A percentile compares a stretch with the other conserved stretches of the same genome.
These are phyloP conservation scores for Paramarasmius palmivorus DNA, from an alignment of 1,284 basidiomycete genomes.

Conservation along the genomic window DNA sequence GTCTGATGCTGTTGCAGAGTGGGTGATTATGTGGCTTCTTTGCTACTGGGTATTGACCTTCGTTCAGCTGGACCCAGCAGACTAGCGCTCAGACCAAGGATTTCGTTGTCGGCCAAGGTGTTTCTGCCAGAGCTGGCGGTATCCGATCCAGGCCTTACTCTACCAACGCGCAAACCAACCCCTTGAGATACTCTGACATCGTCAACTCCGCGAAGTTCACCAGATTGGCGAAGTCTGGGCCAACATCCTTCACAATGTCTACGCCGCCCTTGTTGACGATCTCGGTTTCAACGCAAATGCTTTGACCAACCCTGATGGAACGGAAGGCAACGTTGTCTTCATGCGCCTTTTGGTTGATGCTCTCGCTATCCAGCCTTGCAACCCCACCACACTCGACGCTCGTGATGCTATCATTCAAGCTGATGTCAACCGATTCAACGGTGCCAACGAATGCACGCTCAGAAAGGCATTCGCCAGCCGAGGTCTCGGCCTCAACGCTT, in stretches of 20 bases:
- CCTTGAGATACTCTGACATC: slow-evolving; percentile 39
- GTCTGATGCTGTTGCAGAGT: slow-evolving; percentile 55
- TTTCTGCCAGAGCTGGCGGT: slow-evolving; percentile 28
- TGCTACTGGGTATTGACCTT: not conserved
- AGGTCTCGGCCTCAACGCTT: slow-evolving; percentile 50
- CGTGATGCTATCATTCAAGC: slow-evolving; percentile 57
- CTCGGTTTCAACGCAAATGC: slow-evolving; percentile 42
- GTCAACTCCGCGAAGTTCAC: slow-evolving; percentile 41
- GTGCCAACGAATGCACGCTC: slow-evolving; percentile 47
- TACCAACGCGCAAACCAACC: slow-evolving; percentile 36
- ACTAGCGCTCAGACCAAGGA: slow-evolving; percentile 32
- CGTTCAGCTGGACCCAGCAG: slow-evolving; percentile 37
- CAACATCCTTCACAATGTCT: slow-evolving; percentile 53
- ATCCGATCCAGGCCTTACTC: slow-evolving; percentile 43
- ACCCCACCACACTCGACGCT: slow-evolving; percentile 41
- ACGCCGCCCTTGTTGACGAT: slow-evolving; percentile 42
- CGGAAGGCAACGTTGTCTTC: slow-evolving; percentile 47
- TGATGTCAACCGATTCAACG: slow-evolving; percentile 47
- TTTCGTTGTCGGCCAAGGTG: slow-evolving; percentile 41
- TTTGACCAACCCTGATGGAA: slow-evolving; percentile 39
- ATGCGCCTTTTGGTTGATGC: slow-evolving; percentile 50
- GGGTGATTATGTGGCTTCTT: slow-evolving; percentile 9
- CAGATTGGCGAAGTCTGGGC: slow-evolving; percentile 39
- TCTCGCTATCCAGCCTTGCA: slow-evolving; percentile 50
- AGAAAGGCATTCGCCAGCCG: slow-evolving; percentile 51